Conservation (phyloP, 768 basidiomycete species). For the Mycena leptocephala region DNA sequence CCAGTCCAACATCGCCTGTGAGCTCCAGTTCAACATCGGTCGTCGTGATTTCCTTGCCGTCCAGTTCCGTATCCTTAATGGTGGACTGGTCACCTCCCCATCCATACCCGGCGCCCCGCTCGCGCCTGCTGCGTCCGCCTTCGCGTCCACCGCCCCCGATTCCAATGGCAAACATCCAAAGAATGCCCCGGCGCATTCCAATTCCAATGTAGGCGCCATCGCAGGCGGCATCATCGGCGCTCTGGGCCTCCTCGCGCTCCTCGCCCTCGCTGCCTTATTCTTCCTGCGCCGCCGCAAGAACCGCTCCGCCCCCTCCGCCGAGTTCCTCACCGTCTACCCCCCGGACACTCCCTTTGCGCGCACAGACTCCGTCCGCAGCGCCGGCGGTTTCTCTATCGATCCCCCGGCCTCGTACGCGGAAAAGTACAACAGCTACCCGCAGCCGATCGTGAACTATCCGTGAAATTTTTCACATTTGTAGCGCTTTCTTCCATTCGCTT, state of each 20-base stretch:
- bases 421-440: conserved; percentile 13
- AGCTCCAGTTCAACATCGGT: too few species aligned
- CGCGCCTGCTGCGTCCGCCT: background rate
- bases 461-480: too few species aligned
- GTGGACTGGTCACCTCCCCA: too few species aligned
- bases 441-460: conserved; percentile 19
- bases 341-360: conserved; percentile 27
- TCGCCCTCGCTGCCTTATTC: conserved; percentile 54
- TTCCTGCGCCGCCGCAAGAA: conserved; percentile 59
- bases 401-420: conserved; percentile 13
- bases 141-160: background rate
- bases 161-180: background rate
- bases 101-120: too few species aligned
- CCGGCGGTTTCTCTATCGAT: background rate
- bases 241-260: conserved; percentile 55
- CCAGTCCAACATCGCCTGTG: too few species aligned
- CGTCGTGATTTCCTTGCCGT: too few species aligned
- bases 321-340: conserved; percentile 60
- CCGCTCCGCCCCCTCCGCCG: conserved; percentile 71
- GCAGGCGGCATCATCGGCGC: conserved; percentile 71
- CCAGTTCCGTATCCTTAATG: too few species aligned
- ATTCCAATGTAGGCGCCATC: conserved; percentile 61
- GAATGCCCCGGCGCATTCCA: conserved; percentile 14
- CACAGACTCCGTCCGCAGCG: background rate
- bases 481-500: too few species aligned